Evolutionary conservation across 2,329 filamentous ascomycete genomes (phyloP), one percentile per base, ranked within the genome.

Genomic region (Phyllosticta citribraziliensis): DNA sequence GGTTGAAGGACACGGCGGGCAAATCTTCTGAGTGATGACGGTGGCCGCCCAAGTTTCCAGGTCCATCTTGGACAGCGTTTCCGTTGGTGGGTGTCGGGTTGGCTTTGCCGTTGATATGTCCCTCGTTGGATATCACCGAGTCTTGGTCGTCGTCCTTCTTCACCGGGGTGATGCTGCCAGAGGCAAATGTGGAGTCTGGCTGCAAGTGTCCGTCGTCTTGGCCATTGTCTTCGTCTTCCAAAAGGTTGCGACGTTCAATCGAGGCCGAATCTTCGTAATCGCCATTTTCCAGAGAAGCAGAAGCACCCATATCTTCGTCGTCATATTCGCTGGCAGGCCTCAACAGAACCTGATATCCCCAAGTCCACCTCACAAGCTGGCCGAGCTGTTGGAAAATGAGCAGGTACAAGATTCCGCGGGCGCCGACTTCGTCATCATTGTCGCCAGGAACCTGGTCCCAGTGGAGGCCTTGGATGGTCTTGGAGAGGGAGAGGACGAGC

Each of bases 331-430:
- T 85, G 66, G 90, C 88, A 19, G 93, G 91, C 19, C 92, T 92
- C n/a, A 99, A 80, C 19, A 99, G 80, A 47, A 97, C 87, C 68
- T 96, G 91, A 74, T 96, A 97, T 11, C 94, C 94, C 94, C 94
- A 99, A 65, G 90, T 97, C 94, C 94, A 99, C 63, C 94, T 85
- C 20, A 99, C 87, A 25, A 97, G 79, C 75, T 99, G 94, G 22
- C 94, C 94, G 2, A 99, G 84, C 73, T 99, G 94, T 76, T 99
- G 94, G 77, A 99, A 99, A 66, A 99, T 95, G 64, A 99, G 81
- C 11, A 99, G 82, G 70, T 99, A 99, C 0, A 99, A 79, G 64
- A 99, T 97, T 63, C 94, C 94, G 64, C 94, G 86, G 2, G 94
- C 93, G 24, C 85, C 92, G 20, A 99, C 94, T 73, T 97, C 91